Evolutionary conservation across 371 early-diverging fungal genomes (phyloP), one percentile per base, ranked within the genome.

Genomic region (Furculomyces boomerangus): DNA sequence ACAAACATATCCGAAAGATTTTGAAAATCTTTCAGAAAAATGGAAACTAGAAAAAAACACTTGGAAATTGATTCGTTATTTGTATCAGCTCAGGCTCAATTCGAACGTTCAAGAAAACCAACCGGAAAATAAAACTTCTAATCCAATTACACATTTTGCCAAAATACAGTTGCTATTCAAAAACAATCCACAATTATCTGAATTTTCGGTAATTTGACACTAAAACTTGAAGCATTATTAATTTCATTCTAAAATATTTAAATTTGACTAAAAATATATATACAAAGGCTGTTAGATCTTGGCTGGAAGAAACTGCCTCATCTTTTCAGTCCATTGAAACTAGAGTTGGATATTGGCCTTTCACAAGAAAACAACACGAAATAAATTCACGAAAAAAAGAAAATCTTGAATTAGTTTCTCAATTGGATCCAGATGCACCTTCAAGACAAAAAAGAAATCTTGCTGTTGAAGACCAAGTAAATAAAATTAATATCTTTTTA

Each of bases 361-460:
- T 70, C 53, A 77, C 79, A 5, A 51, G 58, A 16, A 66, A 66
- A 22, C 53, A 49, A 40, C 22, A 31, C 28, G 26, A 27, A 30
- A 56, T 54, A 30, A 49, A 49, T 22, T 48, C 51, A 2, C 55
- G 56, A 49, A 52, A 39, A 32, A 52, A 24, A 2, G 37, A 58
- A 5, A 2, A 32, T 16, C 51, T 24, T 31, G 53, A 32, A 7
- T 57, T 60, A 2, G 66, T 71, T 20, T 61, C 63, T 0, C 69
- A 68, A 52, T 56, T 72, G 30, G 80, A 80, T 55, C 80, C 80
- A 0, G 80, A 80, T 45, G 75, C 74, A 0, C 59, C 77, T 5
- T 65, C 61, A 7, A 64, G 80, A 22, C 71, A 71, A 58, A 47
- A 56, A 13, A 69, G 56, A 50, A 47, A 53, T 10, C 57, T 79